A percentile compares a stretch with the other conserved stretches of the same genome.
phyloP scores from a whole-genome alignment of 495 filamentous ascomycete species.

The Emericellopsis terricola region DNA sequence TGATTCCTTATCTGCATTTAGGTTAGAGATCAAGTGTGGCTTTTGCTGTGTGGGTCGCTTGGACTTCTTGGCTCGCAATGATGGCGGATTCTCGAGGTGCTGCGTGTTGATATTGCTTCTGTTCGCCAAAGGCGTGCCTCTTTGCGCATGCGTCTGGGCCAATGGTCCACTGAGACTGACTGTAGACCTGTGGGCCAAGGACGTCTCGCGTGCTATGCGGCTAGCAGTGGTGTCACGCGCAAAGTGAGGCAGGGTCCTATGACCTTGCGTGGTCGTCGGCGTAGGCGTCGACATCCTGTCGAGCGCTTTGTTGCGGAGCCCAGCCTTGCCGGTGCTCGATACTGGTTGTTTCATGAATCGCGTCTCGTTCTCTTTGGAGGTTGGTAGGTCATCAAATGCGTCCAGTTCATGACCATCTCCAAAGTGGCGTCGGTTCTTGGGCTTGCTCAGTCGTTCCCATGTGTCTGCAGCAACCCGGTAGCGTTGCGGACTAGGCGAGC shows the following conservation, averaged over 20 bases:
- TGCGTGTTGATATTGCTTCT: neutral
- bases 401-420: slow-evolving; percentile 88
- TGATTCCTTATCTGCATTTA: slow-evolving; percentile 25
- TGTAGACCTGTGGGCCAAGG: slow-evolving; percentile 40
- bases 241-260: slow-evolving; percentile 55
- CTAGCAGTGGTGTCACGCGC: slow-evolving; percentile 86
- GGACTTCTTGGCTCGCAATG: slow-evolving; percentile 35
- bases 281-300: slow-evolving; percentile 33
- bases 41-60: slow-evolving; percentile 29
- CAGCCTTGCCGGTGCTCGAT: neutral
- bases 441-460: slow-evolving; percentile 48
- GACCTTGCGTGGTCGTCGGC: slow-evolving; percentile 29
- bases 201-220: slow-evolving; percentile 76
- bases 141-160: slow-evolving; percentile 51
- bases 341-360: slow-evolving; percentile 65
- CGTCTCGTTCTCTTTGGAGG: slow-evolving; percentile 62
- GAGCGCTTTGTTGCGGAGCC: slow-evolving; percentile 40
- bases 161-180: slow-evolving; percentile 29
- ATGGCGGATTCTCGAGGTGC: neutral
- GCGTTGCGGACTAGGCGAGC: slow-evolving; percentile 34
- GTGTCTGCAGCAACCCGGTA: slow-evolving; percentile 21
- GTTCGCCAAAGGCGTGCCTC: slow-evolving; percentile 25
- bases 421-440: slow-evolving; percentile 57
- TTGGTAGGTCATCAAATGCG: slow-evolving; percentile 86
- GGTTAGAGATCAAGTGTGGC: slow-evolving; percentile 30